Base-by-base conservation (phyloP, 495 filamentous ascomycete species). In the Parmelia sp. region DNA sequence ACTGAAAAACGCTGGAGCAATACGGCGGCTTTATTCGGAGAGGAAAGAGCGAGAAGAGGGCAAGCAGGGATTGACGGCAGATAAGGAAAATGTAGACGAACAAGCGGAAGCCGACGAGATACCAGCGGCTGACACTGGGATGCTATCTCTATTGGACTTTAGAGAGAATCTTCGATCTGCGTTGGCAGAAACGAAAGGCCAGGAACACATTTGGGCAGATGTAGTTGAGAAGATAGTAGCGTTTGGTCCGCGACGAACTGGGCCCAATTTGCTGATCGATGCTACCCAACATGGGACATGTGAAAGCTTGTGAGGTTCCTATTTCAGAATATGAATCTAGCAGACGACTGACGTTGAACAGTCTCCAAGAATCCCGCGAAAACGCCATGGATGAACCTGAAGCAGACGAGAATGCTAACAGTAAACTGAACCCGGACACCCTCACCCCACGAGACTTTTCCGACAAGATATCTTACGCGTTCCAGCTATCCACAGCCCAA, bases 241-340 rank as follows among this genome's bases (percentile, higher is more conserved):
- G 0, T 99, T 99, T 75, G 94, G 95, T 0, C 94, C 94, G 5
- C 78, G 86, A 60, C 78, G 95, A 70, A 84, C 84, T 23, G 95
- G 94, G 1, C 90, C 94, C 8, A 99, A 97, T 71, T 73, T 99
- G 21, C 80, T 99, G 1, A 85, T 99, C 61, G 94, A 97, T 77
- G 81, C 82, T 11, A 97, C 92, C 5, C 79, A 84, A 49, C 83
- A 84, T 27, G 83, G 84, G 40, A 82, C 86, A 23, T 93, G 89
- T 74, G 81, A 86, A 33, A 89, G 86, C 78, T 87, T 91, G 81
- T 96, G 77, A 75, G 84, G 80, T 19, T 37, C 29, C n/a, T 37
- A 7, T 23, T 31, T 21, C 55, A n/a, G 11, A 25, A 7, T 19
- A 45, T 27, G 15, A 10, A n/a, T 51, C 4, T 0, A 23, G 14